Base-by-base conservation (phyloP, 805 yeast species). In the Saccharomyces jurei region DNA sequence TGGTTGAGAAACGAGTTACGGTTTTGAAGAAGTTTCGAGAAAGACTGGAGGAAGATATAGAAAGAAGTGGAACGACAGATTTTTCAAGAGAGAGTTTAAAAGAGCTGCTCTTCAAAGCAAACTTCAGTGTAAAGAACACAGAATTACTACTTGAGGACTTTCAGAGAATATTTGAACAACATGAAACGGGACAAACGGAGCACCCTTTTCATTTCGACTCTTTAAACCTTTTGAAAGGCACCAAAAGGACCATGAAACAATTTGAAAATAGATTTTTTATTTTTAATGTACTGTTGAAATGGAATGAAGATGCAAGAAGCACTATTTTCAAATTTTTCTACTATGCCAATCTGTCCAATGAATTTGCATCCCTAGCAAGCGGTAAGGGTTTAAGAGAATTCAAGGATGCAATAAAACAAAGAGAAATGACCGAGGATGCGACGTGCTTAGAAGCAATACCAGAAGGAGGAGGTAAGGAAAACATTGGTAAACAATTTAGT, bases 261-360 rank as follows among this genome's bases (percentile, higher is more conserved):
- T 56, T 68, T 52, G 69, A 67, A 56, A 90, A 91, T 65, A 73
- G 89, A 50, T 89, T 86, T 67, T 80, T 84, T 56, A 71, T 89
- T 25, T 90, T 89, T 60, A 81, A 85, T 54, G 76, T 89, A 67
- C 81, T 84, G 61, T 65, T 90, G 60, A 86, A 83, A 60, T 90
- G 97, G 96, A 85, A 87, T 67, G 83, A 86, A 56, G 65, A 72
- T 2, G 77, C 83, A 9, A 74, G 97, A 54, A 82, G 89, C 62
- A 72, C 80, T 11, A 71, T 89, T 48, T 78, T 80, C 65, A 78
- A 81, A 48, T 88, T 86, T 62, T 65, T 83, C 26, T 79, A 80
- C 54, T 71, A 78, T 49, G 67, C 81, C 31, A 76, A 74, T 10
- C 66, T 77, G 51, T 70, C 81, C 26, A 71, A 74, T 26, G 79